Percentiles rank a stretch among this genome's conserved stretches.
Evolutionary conservation across 2,329 filamentous ascomycete genomes (phyloP).

Genomic region (Penicillium sp.): DNA sequence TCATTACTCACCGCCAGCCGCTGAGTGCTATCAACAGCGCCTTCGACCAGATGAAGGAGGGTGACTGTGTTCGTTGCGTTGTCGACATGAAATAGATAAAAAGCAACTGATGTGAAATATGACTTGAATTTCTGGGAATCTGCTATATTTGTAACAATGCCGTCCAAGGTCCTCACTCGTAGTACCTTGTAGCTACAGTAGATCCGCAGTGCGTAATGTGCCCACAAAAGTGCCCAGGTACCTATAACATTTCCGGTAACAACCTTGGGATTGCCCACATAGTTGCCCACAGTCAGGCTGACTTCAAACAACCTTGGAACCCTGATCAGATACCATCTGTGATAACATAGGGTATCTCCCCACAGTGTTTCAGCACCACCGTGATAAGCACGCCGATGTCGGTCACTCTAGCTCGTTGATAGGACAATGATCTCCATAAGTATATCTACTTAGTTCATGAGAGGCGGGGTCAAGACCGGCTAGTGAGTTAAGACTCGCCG

Average conservation of each 20-base stretch:
- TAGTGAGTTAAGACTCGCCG: not conserved
- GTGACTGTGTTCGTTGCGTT: slow-evolving; percentile 95
- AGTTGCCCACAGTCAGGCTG: no score
- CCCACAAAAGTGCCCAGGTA: no score
- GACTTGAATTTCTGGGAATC: slow-evolving; percentile 16
- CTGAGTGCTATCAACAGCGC: slow-evolving; percentile 83
- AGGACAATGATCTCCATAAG: not conserved
- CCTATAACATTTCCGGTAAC: no score
- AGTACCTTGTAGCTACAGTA: slow-evolving; percentile 15
- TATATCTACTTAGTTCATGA: not conserved
- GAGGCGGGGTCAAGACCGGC: no score
- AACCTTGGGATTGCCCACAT: no score
- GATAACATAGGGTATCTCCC: no score
- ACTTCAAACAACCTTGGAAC: no score
- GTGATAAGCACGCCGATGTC: not conserved
- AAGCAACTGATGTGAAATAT: slow-evolving; percentile 25
- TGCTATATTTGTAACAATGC: slow-evolving; percentile 11
- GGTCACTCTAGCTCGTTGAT: not conserved
- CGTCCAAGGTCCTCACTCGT: slow-evolving; percentile 25
- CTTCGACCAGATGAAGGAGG: slow-evolving; percentile 91
- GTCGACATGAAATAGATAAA: slow-evolving; percentile 61
- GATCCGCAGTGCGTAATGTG: not conserved
- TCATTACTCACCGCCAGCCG: slow-evolving; percentile 93
- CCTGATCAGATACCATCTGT: no score
- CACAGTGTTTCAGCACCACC: no score